These are phyloP conservation scores for Penicillium nucicola DNA, from an alignment of 495 filamentous ascomycete genomes.

Conservation along the genomic window DNA sequence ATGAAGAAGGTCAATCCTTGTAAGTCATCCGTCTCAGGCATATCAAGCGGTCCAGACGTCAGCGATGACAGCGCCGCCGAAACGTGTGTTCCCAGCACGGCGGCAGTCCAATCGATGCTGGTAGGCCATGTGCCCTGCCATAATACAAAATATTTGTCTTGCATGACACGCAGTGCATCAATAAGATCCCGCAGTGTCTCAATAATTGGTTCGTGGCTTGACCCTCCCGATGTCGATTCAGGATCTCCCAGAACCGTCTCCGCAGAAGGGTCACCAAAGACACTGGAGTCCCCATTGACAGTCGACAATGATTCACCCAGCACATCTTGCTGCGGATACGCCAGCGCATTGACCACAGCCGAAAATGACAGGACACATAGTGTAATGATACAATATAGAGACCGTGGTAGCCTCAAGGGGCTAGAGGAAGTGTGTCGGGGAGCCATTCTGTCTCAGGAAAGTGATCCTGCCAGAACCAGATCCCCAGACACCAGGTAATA, in stretches of 20 bases:
- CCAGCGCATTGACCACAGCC: conserved; percentile 27
- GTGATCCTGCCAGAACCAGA: conserved; percentile 7
- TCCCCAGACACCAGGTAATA: conserved; percentile 1
- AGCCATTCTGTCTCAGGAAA: conserved; percentile 14
- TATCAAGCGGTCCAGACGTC: conserved; percentile 37
- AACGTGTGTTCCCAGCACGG: conserved; percentile 79
- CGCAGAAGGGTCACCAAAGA: neutral
- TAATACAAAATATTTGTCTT: conserved; percentile 70
- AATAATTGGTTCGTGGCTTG: conserved; percentile 11
- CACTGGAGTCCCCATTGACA: neutral
- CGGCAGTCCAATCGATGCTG: conserved; percentile 92
- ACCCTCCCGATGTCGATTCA: conserved; percentile 1
- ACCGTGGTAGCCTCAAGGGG: conserved; percentile 10
- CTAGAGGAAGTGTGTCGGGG: conserved; percentile 2
- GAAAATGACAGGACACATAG: conserved; percentile 22
- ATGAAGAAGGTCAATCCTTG: conserved; percentile 35
- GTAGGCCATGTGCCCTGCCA: conserved; percentile 81
- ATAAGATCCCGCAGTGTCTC: conserved; percentile 45
- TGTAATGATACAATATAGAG: conserved; percentile 18
- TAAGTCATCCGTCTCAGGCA: conserved; percentile 9
- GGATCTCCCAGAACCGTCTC: conserved; percentile 11
- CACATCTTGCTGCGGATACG: conserved; percentile 25
- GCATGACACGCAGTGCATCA: conserved; percentile 68
- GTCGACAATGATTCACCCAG: conserved; percentile 5
- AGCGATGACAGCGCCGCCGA: conserved; percentile 65